Evolutionary conservation across 108 stramenopile genomes (phyloP).

Genomic region (Aurantiochytrium sp.): DNA sequence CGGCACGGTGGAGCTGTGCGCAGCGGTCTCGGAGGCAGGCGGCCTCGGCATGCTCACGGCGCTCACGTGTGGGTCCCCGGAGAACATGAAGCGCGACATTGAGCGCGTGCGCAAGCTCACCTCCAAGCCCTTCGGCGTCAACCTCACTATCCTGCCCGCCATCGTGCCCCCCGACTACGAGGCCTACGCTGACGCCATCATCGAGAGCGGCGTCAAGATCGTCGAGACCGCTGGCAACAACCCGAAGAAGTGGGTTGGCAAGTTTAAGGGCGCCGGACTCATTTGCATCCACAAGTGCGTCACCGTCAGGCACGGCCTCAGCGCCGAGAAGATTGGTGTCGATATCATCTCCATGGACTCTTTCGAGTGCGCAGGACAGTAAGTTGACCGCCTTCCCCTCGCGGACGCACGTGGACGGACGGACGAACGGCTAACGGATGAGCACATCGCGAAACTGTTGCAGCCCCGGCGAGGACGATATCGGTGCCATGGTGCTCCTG

Average conservation of each 20-base stretch:
- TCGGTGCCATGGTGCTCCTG: constrained; percentile 51
- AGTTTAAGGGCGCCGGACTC: constrained; percentile 45
- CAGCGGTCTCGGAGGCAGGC: constrained; percentile 18
- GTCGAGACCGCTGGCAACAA: constrained; percentile 49
- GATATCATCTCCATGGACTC: constrained; percentile 52
- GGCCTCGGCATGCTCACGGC: constrained; percentile 26
- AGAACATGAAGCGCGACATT: neutral
- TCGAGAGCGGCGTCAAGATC: constrained; percentile 46
- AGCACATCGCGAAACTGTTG: too few species aligned
- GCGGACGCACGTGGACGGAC: neutral
- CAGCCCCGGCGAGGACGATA: constrained; percentile 53
- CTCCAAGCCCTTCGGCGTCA: constrained; percentile 48
- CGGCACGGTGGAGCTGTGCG: constrained; percentile 1
- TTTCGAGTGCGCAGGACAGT: constrained; percentile 56
- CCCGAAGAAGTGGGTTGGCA: constrained; percentile 42
- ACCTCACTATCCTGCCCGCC: constrained; percentile 53
- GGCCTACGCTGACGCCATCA: constrained; percentile 45
- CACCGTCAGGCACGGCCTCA: constrained; percentile 48
- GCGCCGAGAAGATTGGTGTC: constrained; percentile 48
- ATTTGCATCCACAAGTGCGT: constrained; percentile 57
- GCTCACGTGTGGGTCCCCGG: neutral
- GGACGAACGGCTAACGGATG: neutral
- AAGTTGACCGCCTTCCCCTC: neutral
- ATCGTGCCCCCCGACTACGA: constrained; percentile 39
- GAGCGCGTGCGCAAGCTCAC: constrained; percentile 33